These are phyloP conservation scores for Cyberlindnera japonica DNA, from an alignment of 805 yeast species.

Conservation along the genomic window DNA sequence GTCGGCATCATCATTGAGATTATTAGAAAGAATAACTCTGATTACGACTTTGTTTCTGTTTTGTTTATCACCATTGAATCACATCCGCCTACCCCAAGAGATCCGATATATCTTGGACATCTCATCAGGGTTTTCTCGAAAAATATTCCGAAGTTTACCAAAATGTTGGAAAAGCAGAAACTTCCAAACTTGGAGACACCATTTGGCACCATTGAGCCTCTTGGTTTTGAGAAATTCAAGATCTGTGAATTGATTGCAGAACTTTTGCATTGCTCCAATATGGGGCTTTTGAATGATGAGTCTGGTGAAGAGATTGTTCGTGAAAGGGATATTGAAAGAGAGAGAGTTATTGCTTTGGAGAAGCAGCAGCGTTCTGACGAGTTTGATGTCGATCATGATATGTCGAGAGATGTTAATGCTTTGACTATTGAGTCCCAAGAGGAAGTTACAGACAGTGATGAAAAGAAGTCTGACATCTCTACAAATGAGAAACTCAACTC, in stretches of 20 bases:
- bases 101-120: conserved; percentile 88
- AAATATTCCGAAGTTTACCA: conserved; percentile 65
- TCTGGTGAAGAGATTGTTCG: conserved; percentile 63
- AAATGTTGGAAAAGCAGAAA: conserved; percentile 45
- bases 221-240: conserved; percentile 90
- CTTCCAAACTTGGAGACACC: conserved; percentile 50
- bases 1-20: conserved; percentile 94
- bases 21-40: conserved; percentile 92
- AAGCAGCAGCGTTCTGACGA: conserved; percentile 27
- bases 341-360: conserved; percentile 41
- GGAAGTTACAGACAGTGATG: conserved; percentile 10
- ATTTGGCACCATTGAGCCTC: conserved; percentile 62
- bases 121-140: conserved; percentile 75
- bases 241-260: conserved; percentile 93
- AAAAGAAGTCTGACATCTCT: conserved; percentile 3
- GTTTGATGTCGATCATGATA: conserved; percentile 33
- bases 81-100: conserved; percentile 90
- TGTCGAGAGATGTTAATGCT: conserved; percentile 26
- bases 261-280: conserved; percentile 93
- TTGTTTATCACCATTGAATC: conserved; percentile 76
- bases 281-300: conserved; percentile 82
- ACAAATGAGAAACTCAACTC: not conserved
- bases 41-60: conserved; percentile 88
- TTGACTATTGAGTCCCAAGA: conserved; percentile 17
- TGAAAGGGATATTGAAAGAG: conserved; percentile 67